Evolutionary conservation across 1,139 yeast genomes (phyloP).

Genomic region (Sugiyamaella pinicola): DNA sequence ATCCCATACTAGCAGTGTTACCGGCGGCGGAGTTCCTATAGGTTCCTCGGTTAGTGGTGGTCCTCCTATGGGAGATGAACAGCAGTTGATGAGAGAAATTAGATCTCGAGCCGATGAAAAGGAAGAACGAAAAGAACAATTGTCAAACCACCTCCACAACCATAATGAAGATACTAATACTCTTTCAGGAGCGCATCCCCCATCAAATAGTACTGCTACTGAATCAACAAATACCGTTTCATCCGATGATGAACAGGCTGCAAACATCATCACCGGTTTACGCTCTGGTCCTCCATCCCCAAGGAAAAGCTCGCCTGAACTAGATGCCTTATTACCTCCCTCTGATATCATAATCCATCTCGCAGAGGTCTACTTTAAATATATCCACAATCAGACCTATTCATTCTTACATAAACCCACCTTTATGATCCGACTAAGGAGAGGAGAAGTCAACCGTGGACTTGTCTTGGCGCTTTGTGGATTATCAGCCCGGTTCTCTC

Average conservation of each 20-base stretch:
- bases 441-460: constrained; percentile 38
- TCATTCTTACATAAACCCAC: constrained; percentile 43
- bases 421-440: constrained; percentile 38
- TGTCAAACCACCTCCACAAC: not conserved
- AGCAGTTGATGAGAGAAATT: constrained; percentile 14
- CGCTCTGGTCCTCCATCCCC: constrained; percentile 11
- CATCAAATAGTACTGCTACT: not conserved
- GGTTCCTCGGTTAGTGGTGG: constrained; percentile 2
- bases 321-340: constrained; percentile 24
- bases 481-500: constrained; percentile 42
- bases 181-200: too few relatives aligned
- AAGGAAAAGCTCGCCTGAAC: not conserved
- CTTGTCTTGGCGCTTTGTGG: constrained; percentile 44
- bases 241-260: constrained; percentile 8
- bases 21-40: constrained; percentile 16
- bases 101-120: not conserved
- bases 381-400: constrained; percentile 44
- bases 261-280: constrained; percentile 13
- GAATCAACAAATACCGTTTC: not conserved
- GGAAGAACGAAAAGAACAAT: not conserved
- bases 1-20: constrained; percentile 9
- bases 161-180: not conserved
- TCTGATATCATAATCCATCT: constrained; percentile 35
- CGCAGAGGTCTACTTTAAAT: constrained; percentile 39
- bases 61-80: constrained; percentile 7